Conservation (phyloP, 2,329 filamentous ascomycete species). For the Exophiala oligosperma region DNA sequence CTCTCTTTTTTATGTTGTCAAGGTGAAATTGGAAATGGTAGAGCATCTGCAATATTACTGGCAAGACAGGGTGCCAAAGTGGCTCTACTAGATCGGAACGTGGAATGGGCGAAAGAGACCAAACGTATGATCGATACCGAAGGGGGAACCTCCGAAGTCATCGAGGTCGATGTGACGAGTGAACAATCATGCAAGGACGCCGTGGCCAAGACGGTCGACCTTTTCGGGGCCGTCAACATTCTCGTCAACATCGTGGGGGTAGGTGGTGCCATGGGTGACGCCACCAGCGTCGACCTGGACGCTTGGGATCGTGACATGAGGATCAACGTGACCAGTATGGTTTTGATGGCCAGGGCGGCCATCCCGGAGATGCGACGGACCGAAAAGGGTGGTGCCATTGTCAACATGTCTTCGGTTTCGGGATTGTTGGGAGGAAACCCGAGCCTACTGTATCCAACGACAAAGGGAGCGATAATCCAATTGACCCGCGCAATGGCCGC, state of each 20-base stretch:
- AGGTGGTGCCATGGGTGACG: conserved; percentile 35
- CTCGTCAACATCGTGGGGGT: conserved; percentile 34
- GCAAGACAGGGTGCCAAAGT: conserved; percentile 14
- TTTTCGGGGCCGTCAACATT: conserved; percentile 11
- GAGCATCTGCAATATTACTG: conserved; percentile 12
- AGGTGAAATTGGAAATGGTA: conserved; percentile 12
- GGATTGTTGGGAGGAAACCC: conserved; percentile 34
- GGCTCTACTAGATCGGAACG: conserved; percentile 5
- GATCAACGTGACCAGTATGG: conserved; percentile 40
- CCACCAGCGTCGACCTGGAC: conserved; percentile 32
- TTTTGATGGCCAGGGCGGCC: conserved; percentile 35
- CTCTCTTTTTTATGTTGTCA: neutral
- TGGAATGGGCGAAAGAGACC: conserved; percentile 6
- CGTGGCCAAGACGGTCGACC: conserved; percentile 6
- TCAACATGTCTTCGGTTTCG: conserved; percentile 40
- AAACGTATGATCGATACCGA: conserved; percentile 9
- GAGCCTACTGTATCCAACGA: conserved; percentile 35
- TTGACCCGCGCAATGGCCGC: conserved; percentile 56
- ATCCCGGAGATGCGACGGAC: conserved; percentile 36
- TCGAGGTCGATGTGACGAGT: conserved; percentile 9
- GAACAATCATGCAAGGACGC: conserved; percentile 2
- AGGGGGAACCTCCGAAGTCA: neutral
- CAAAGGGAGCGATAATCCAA: conserved; percentile 45
- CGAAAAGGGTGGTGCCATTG: conserved; percentile 37
- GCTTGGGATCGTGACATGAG: conserved; percentile 35